Evolutionary conservation across 1,284 basidiomycete genomes (phyloP).

Genomic region (Abortiporus biennis): DNA sequence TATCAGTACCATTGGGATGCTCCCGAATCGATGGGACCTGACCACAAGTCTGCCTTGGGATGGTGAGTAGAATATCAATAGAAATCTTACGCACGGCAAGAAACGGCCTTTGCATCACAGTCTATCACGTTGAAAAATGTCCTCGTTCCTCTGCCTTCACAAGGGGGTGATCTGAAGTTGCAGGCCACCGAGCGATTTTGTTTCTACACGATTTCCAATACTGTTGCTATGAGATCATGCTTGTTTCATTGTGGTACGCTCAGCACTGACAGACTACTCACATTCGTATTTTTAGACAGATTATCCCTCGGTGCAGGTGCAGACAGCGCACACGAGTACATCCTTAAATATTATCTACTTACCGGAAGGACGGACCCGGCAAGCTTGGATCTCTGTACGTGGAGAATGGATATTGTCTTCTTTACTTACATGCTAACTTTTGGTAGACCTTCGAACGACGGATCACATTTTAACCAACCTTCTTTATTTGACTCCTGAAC

Average conservation of each 20-base stretch:
- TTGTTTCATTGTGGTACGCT: no score
- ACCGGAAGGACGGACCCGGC: constrained; percentile 52
- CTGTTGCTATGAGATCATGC: no score
- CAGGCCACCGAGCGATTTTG: no score
- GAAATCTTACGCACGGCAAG: background rate
- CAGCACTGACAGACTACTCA: background rate
- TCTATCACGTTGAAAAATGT: no score
- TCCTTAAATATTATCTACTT: constrained; percentile 67
- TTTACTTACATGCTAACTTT: background rate
- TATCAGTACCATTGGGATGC: constrained; percentile 42
- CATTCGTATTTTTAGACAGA: constrained; percentile 5
- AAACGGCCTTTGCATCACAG: no score
- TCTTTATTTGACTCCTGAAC: constrained; percentile 58
- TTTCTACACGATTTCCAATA: no score
- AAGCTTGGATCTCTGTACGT: constrained; percentile 60
- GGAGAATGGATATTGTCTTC: background rate
- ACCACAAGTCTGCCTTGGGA: constrained; percentile 31
- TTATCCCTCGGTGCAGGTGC: constrained; percentile 55
- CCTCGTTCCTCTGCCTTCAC: no score
- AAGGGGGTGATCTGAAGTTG: no score
- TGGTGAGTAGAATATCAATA: constrained; percentile 24
- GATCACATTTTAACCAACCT: constrained; percentile 58
- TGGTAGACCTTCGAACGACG: constrained; percentile 54
- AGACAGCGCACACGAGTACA: constrained; percentile 72
- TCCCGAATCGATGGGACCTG: constrained; percentile 47